These are phyloP conservation scores for Vickermania ingenoplastis DNA, from an alignment of 208 protist species.

Conservation along the genomic window DNA sequence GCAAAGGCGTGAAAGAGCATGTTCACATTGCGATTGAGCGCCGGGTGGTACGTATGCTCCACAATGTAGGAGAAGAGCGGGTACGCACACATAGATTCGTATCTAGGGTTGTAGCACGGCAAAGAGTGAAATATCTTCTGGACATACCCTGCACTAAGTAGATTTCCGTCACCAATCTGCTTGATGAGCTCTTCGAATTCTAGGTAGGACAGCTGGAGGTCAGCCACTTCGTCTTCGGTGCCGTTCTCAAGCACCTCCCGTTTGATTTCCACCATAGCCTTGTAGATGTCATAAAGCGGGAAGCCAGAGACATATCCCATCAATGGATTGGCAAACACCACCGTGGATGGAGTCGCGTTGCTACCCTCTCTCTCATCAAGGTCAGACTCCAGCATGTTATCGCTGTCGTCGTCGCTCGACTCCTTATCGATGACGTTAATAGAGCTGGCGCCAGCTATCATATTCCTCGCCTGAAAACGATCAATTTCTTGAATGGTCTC, in stretches of 20 bases:
- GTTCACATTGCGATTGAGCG: conserved; percentile 37
- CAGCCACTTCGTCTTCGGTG: not conserved
- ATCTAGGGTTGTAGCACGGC: conserved; percentile 12
- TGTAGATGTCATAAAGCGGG: conserved; percentile 35
- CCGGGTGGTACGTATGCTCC: conserved; percentile 42
- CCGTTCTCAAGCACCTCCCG: not conserved
- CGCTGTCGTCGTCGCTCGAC: not conserved
- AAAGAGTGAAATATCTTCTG: conserved; percentile 29
- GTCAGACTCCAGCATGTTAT: not conserved
- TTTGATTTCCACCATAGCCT: conserved; percentile 21
- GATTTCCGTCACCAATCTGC: conserved; percentile 9
- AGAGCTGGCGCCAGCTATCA: not conserved
- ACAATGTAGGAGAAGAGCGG: conserved; percentile 49
- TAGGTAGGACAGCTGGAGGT: not conserved
- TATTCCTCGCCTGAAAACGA: conserved; percentile 25
- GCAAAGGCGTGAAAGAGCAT: conserved; percentile 66
- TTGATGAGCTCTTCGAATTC: conserved; percentile 27
- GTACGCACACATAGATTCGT: conserved; percentile 14
- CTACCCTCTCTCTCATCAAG: not conserved
- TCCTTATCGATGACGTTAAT: conserved; percentile 3
- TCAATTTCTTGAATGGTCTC: conserved; percentile 16
- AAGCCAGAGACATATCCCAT: conserved; percentile 44
- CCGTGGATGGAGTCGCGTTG: not conserved
- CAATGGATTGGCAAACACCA: conserved; percentile 25
- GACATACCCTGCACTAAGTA: conserved; percentile 40